Conservation (phyloP, 106 monocot genomes). For the Dactylorhiza incarnata region DNA sequence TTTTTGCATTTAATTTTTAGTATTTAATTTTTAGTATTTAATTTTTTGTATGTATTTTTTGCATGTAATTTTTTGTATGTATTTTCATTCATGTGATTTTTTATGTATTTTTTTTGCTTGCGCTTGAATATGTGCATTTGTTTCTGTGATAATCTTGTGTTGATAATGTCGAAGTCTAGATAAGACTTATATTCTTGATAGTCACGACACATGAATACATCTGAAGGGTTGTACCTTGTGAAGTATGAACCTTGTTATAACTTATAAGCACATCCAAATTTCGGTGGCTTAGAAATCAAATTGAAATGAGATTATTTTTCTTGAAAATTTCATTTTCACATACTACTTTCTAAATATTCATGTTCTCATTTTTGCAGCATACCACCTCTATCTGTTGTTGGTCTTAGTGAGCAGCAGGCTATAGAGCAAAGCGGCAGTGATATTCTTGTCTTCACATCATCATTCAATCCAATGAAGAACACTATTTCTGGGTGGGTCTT, state of each 20-base stretch:
- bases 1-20: not conserved
- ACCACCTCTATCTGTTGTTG: slow-evolving; percentile 93
- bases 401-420: slow-evolving; percentile 82
- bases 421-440: slow-evolving; percentile 69
- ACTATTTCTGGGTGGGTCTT: slow-evolving; percentile 77
- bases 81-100: too few species aligned
- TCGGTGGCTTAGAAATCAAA: not conserved
- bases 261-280: not conserved
- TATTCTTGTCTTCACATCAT: slow-evolving; percentile 74
- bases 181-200: too few species aligned
- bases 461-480: slow-evolving; percentile 95
- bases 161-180: too few species aligned
- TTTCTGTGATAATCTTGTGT: too few species aligned
- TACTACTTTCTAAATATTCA: not conserved
- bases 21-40: too few species aligned
- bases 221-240: not conserved
- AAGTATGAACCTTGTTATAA: not conserved
- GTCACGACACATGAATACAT: too few species aligned
- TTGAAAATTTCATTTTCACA: not conserved
- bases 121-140: too few species aligned
- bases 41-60: too few species aligned
- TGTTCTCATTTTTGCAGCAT: slow-evolving; percentile 38
- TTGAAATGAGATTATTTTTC: not conserved
- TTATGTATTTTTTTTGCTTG: too few species aligned
- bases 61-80: too few species aligned